Base-by-base conservation (phyloP, 805 yeast genomes). In the Metschnikowia gelsemii region DNA sequence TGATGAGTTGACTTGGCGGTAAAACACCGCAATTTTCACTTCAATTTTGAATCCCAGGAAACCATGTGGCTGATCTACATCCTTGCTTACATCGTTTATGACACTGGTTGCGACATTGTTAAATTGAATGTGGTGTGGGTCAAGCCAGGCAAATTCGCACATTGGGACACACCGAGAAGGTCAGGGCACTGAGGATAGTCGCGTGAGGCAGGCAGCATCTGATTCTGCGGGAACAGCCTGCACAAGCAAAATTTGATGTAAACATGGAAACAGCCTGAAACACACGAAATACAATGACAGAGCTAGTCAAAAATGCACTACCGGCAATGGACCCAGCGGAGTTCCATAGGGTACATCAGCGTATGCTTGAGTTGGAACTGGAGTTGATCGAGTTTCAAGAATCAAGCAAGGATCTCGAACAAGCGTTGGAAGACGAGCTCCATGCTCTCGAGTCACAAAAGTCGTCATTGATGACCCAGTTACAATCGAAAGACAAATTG, bases 371-470 rank as follows among this genome's bases (percentile, higher is more conserved):
- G 34, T 57, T 70, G 13, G 75, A 70, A 41, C 51, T 46, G 16
- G 73, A 68, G 38, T 54, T 69, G 19, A 42, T 49, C 17, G 76
- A 71, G 43, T 72, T 70, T 45, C 74, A 69, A 44, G 72, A 66
- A 28, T 65, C 72, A 3, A 65, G 72, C 42, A 66, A 61, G 38
- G 76, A 71, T 32, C 55, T 72, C 23, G 77, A 72, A 41, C 68
- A 58, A 35, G 74, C 73, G 0, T 56, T 71, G 30, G 76, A 72
- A 43, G 64, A 61, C n/a, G 76, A 72, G 42, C 56, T 72, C 16
- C 61, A 59, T 32, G 61, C 52, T 8, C 47, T 66, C 14, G 75
- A 70, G 38, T 14, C 45, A 3, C 46, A 51, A 7, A 64, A 64
- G 33, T 38, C 42, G 1, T 26, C 43, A 3, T 43, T 66, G 19